Evolutionary conservation across 495 filamentous ascomycete genomes (phyloP).

Genomic region (Pseudotulostoma volvatum): DNA sequence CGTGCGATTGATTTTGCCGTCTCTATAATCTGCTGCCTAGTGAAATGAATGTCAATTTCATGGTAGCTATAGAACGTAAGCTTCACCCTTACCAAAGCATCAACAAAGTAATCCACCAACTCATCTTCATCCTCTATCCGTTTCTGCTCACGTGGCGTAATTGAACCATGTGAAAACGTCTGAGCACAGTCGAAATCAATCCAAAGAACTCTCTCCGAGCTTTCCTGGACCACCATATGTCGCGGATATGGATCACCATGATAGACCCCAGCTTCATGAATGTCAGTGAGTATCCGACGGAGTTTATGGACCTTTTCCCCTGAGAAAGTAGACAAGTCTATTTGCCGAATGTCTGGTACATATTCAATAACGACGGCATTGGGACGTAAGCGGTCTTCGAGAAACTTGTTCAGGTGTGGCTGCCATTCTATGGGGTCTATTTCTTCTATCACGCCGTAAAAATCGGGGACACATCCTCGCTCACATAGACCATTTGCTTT

Average conservation of each 20-base stretch:
- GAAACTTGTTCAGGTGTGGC: conserved; percentile 11
- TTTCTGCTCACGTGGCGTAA: conserved; percentile 5
- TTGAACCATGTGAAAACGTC: conserved; percentile 7
- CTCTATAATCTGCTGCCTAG: conserved; percentile 8
- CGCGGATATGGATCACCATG: conserved; percentile 12
- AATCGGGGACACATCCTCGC: conserved; percentile 10
- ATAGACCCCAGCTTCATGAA: conserved; percentile 9
- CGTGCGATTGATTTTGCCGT: conserved; percentile 7
- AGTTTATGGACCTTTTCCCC: conserved; percentile 3
- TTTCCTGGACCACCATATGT: conserved; percentile 11
- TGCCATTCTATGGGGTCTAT: conserved; percentile 8
- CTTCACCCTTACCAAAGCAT: conserved; percentile 8
- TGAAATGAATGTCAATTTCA: conserved; percentile 7
- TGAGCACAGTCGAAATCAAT: conserved; percentile 16
- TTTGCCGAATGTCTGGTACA: conserved; percentile 9
- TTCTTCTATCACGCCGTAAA: conserved; percentile 11
- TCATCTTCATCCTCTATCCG: conserved; percentile 8
- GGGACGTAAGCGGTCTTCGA: conserved; percentile 9
- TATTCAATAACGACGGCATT: conserved; percentile 16
- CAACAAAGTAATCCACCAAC: conserved; percentile 11
- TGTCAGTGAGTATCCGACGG: conserved; percentile 10
- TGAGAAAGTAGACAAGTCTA: conserved; percentile 11
- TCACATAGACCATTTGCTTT: conserved; percentile 12
- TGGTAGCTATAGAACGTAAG: background rate
- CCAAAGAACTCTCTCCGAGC: conserved; percentile 10